These are phyloP conservation scores for Linnemannia hyalina DNA, from an alignment of 192 early-diverging fungal species.

Conservation along the genomic window DNA sequence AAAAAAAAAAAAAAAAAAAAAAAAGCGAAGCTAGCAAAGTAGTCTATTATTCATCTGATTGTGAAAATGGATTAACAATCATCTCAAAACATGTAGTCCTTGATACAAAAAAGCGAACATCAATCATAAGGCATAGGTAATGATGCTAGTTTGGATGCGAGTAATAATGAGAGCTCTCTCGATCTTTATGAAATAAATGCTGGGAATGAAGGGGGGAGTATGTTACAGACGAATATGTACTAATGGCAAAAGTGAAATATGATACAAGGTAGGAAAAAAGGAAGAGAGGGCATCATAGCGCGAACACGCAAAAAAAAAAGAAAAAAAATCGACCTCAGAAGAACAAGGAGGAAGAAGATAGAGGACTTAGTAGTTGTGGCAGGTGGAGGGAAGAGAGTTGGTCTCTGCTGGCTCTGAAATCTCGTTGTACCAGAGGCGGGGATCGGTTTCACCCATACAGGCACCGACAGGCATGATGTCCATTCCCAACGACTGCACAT, in stretches of 20 bases:
- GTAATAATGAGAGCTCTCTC: not conserved
- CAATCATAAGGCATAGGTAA: too few species aligned
- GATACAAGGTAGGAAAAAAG: not conserved
- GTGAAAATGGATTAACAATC: too few species aligned
- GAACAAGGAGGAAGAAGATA: not conserved
- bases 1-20: too few species aligned
- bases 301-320: not conserved
- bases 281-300: not conserved
- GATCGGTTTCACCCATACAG: constrained; percentile 46
- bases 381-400: constrained; percentile 19
- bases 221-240: constrained; percentile 5
- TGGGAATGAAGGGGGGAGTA: not conserved
- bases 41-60: too few species aligned
- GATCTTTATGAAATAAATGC: constrained; percentile 6
- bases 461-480: constrained; percentile 42
- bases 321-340: not conserved
- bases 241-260: not conserved
- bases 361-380: constrained; percentile 5
- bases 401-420: constrained; percentile 24
- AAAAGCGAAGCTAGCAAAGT: too few species aligned
- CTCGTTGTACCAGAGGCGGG: constrained; percentile 54
- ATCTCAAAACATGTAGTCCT: too few species aligned
- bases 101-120: too few species aligned
- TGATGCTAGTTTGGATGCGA: too few species aligned
- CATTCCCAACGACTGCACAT: constrained; percentile 37